Conservation (phyloP, 176 grass and related monocot species). For the Cocos nucifera region DNA sequence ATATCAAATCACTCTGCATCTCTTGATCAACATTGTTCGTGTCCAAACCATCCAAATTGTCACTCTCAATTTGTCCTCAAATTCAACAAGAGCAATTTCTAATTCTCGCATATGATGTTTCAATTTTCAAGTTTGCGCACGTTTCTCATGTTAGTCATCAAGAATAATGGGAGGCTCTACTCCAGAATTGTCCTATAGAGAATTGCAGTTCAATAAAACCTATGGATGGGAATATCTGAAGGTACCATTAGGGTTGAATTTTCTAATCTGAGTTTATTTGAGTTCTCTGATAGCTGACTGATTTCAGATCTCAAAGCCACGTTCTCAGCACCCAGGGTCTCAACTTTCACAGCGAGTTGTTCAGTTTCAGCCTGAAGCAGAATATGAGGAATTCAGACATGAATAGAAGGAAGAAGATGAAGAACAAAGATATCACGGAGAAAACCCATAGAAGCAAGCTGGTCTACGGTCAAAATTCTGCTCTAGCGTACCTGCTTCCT, state of each 20-base stretch:
- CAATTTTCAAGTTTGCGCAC: no score
- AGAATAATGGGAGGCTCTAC: no score
- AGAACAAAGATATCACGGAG: neutral
- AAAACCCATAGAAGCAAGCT: neutral
- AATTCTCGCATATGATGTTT: no score
- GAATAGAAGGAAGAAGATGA: no score
- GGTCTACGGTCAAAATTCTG: neutral
- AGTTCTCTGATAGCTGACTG: constrained; percentile 32
- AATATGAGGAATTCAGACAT: neutral
- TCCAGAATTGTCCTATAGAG: no score
- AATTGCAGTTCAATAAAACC: no score
- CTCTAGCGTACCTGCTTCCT: constrained; percentile 55
- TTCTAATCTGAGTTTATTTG: constrained; percentile 59
- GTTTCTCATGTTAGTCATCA: no score
- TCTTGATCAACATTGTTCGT: no score
- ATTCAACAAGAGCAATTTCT: no score
- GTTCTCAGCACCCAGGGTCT: constrained; percentile 51
- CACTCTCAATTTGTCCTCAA: no score
- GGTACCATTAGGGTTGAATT: constrained; percentile 59
- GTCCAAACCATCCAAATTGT: no score
- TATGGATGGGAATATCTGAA: neutral
- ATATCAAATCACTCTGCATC: no score
- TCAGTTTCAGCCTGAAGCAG: constrained; percentile 65
- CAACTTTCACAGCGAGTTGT: constrained; percentile 48
- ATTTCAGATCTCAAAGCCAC: constrained; percentile 55